Percentiles rank a stretch among this genome's conserved stretches.
These are phyloP conservation scores for Sporopachydermia quercuum DNA, from an alignment of 805 yeast genomes.

Conservation along the genomic window DNA sequence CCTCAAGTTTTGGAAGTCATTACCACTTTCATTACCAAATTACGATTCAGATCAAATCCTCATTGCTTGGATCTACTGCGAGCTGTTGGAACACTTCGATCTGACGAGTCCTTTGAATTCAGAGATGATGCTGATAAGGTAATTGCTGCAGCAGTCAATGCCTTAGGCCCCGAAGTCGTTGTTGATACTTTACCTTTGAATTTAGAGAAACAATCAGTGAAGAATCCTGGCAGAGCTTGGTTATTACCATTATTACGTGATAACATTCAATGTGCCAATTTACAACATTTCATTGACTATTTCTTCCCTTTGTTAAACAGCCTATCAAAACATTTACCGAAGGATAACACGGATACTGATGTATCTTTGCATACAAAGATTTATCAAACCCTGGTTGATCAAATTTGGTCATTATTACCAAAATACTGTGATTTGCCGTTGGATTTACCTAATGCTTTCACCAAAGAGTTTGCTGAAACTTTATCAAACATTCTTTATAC, in stretches of 20 bases:
- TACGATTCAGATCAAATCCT: constrained; percentile 55
- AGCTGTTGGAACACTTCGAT: constrained; percentile 75
- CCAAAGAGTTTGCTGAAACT: constrained; percentile 62
- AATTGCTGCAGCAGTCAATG: constrained; percentile 61
- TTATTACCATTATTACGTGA: constrained; percentile 82
- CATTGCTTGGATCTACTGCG: constrained; percentile 52
- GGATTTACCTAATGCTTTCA: constrained; percentile 52
- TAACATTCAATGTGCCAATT: constrained; percentile 55
- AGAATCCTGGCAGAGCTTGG: constrained; percentile 87
- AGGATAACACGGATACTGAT: constrained; percentile 13
- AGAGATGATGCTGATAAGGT: constrained; percentile 70
- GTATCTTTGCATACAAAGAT: constrained; percentile 43
- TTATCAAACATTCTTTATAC: constrained; percentile 65
- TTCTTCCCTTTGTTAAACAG: constrained; percentile 49
- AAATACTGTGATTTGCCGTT: constrained; percentile 77
- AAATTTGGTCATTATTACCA: constrained; percentile 84
- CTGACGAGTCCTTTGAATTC: constrained; percentile 58
- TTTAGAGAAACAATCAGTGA: constrained; percentile 35
- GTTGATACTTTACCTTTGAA: constrained; percentile 66
- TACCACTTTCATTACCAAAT: constrained; percentile 43
- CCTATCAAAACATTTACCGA: constrained; percentile 9
- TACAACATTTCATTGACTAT: constrained; percentile 45
- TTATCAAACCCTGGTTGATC: constrained; percentile 75
- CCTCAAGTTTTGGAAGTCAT: constrained; percentile 58
- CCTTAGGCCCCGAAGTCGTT: constrained; percentile 79